Evolutionary conservation across 2,329 filamentous ascomycete genomes (phyloP).

Genomic region (Bipolaris bicolor): DNA sequence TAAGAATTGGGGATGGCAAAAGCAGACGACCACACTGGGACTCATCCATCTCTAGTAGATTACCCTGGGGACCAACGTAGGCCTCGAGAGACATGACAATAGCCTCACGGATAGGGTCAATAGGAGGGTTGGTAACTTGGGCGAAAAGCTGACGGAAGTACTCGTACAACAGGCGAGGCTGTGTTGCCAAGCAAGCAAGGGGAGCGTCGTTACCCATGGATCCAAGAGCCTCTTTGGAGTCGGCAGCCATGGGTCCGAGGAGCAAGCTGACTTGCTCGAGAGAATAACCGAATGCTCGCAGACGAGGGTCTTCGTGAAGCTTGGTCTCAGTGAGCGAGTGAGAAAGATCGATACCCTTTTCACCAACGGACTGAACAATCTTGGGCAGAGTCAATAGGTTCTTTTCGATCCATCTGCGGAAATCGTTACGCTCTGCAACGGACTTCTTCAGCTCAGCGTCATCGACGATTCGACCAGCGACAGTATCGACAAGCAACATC

Average conservation of each 20-base stretch:
- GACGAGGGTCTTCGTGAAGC: slow-evolving; percentile 81
- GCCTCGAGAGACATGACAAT: slow-evolving; percentile 98
- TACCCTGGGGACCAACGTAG: slow-evolving; percentile 94
- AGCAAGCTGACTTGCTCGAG: slow-evolving; percentile 93
- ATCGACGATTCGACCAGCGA: slow-evolving; percentile 90
- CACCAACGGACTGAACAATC: slow-evolving; percentile 67
- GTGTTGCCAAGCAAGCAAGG: slow-evolving; percentile 86
- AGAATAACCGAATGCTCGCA: slow-evolving; percentile 91
- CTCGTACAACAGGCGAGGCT: slow-evolving; percentile 87
- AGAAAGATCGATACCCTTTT: slow-evolving; percentile 67
- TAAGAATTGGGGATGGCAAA: slow-evolving; percentile 86
- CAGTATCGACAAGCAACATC: slow-evolving; percentile 94
- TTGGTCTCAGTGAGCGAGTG: slow-evolving; percentile 70
- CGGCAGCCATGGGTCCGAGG: slow-evolving; percentile 92
- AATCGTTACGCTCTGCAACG: slow-evolving; percentile 85
- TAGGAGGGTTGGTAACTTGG: slow-evolving; percentile 96
- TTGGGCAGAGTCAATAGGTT: slow-evolving; percentile 82
- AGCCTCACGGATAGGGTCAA: slow-evolving; percentile 94
- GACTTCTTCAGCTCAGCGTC: slow-evolving; percentile 89
- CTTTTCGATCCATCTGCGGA: slow-evolving; percentile 84
- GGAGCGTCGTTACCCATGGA: slow-evolving; percentile 99
- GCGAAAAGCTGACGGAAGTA: slow-evolving; percentile 98
- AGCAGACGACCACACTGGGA: slow-evolving; percentile 86
- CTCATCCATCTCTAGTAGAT: slow-evolving; percentile 90
- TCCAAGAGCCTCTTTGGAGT: slow-evolving; percentile 94